These are phyloP conservation scores for Escallonia rubra DNA, from an alignment of 129 eudicot species.

Conservation along the genomic window DNA sequence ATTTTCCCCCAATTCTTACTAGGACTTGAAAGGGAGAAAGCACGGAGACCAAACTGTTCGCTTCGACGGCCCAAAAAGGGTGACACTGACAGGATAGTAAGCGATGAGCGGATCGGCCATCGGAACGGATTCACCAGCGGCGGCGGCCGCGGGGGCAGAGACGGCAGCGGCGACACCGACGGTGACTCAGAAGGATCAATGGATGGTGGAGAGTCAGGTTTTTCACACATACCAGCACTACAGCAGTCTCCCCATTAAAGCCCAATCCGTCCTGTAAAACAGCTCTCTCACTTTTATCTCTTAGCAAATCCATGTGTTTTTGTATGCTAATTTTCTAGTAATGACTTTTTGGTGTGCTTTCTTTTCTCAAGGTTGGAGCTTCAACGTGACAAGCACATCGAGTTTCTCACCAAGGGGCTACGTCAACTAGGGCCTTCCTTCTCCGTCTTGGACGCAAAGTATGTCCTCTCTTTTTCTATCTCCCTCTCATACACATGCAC, in stretches of 20 bases:
- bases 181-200: slow-evolving; percentile 59
- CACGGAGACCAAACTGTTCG: too few relatives aligned
- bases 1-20: too few relatives aligned
- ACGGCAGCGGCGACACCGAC: slow-evolving; percentile 32
- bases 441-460: slow-evolving; percentile 74
- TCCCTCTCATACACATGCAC: background rate
- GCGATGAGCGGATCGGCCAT: too few relatives aligned
- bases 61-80: too few relatives aligned
- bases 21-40: too few relatives aligned
- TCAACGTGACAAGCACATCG: slow-evolving; percentile 57
- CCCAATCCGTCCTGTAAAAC: slow-evolving; percentile 51
- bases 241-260: slow-evolving; percentile 43
- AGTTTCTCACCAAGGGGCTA: slow-evolving; percentile 70
- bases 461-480: background rate
- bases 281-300: slow-evolving; percentile 12
- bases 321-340: too few relatives aligned
- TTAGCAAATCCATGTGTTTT: background rate
- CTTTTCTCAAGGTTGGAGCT: slow-evolving; percentile 47
- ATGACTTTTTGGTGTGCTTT: background rate
- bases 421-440: slow-evolving; percentile 60
- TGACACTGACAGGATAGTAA: too few relatives aligned
- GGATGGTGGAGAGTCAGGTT: slow-evolving; percentile 50
- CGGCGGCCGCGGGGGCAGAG: background rate
- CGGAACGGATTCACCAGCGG: too few relatives aligned
- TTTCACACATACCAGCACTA: slow-evolving; percentile 36